Evolutionary conservation across 202 grass and related monocot species (phyloP).

Genomic region (Zoysia matrella): DNA sequence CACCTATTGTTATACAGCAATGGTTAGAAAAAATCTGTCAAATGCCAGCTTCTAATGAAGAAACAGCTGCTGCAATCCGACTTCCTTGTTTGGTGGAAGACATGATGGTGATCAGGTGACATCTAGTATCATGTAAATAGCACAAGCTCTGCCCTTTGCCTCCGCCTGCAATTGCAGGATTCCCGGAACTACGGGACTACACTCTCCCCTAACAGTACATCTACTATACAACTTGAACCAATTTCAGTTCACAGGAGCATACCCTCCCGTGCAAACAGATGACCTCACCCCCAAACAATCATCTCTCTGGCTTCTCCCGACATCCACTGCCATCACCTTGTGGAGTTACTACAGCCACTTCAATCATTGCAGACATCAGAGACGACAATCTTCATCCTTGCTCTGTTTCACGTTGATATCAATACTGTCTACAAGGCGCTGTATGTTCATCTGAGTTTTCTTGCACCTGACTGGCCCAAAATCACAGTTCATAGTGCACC

Average conservation of each 20-base stretch:
- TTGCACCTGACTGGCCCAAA: slow-evolving; percentile 27
- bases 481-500: slow-evolving; percentile 68
- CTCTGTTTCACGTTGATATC: slow-evolving; percentile 7
- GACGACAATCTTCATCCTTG: slow-evolving; percentile 16
- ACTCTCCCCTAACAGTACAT: slow-evolving; percentile 34
- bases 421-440: neutral
- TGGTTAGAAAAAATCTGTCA: slow-evolving; percentile 42
- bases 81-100: slow-evolving; percentile 10
- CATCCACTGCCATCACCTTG: neutral
- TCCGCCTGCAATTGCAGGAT: slow-evolving; percentile 28
- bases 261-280: slow-evolving; percentile 1
- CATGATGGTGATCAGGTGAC: neutral
- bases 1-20: slow-evolving; percentile 34
- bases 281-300: slow-evolving; percentile 26
- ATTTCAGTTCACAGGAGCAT: slow-evolving; percentile 9
- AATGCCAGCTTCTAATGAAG: slow-evolving; percentile 19
- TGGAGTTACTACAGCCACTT: neutral
- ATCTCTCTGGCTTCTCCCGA: neutral
- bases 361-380: slow-evolving; percentile 16
- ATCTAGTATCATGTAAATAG: slow-evolving; percentile 15
- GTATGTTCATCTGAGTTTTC: slow-evolving; percentile 27
- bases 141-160: slow-evolving; percentile 17
- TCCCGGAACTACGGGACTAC: slow-evolving; percentile 8
- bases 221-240: slow-evolving; percentile 43
- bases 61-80: slow-evolving; percentile 21